Evolutionary conservation across 2,329 filamentous ascomycete genomes (phyloP).

Genomic region (Coleophoma crateriformis): DNA sequence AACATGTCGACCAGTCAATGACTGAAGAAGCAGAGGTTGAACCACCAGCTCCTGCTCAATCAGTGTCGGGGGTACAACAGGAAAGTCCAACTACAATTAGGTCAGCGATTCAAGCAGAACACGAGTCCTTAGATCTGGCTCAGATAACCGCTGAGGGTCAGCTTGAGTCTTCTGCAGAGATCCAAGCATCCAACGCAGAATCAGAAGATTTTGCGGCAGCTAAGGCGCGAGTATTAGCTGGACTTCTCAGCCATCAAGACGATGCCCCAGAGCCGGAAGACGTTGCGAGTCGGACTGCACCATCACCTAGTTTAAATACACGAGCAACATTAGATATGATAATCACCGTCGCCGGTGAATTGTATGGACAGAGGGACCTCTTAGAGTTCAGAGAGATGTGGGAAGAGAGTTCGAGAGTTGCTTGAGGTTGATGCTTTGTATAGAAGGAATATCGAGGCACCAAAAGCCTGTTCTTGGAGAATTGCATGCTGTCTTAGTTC

Average conservation of each 20-base stretch:
- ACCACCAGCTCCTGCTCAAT: neutral
- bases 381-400: constrained; percentile 64
- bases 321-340: constrained; percentile 85
- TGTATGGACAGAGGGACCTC: constrained; percentile 84
- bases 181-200: neutral
- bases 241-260: constrained; percentile 2
- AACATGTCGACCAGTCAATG: constrained; percentile 6
- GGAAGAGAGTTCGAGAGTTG: constrained; percentile 12
- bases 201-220: constrained; percentile 26
- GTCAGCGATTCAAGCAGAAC: neutral
- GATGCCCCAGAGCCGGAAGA: neutral
- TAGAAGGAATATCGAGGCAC: too few species aligned
- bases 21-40: constrained; percentile 5
- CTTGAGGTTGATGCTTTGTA: too few species aligned
- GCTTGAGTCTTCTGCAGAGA: neutral
- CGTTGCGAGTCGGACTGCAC: constrained; percentile 3
- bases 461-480: too few species aligned
- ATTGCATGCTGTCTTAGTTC: too few species aligned
- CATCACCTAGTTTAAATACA: constrained; percentile 25
- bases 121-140: neutral
- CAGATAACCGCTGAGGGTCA: neutral
- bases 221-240: constrained; percentile 37
- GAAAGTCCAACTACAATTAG: neutral
- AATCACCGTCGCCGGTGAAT: constrained; percentile 78
- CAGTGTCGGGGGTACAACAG: neutral